Base-by-base conservation (phyloP, 148 eudicot genomes). In the Pharnaceum exiguum region DNA sequence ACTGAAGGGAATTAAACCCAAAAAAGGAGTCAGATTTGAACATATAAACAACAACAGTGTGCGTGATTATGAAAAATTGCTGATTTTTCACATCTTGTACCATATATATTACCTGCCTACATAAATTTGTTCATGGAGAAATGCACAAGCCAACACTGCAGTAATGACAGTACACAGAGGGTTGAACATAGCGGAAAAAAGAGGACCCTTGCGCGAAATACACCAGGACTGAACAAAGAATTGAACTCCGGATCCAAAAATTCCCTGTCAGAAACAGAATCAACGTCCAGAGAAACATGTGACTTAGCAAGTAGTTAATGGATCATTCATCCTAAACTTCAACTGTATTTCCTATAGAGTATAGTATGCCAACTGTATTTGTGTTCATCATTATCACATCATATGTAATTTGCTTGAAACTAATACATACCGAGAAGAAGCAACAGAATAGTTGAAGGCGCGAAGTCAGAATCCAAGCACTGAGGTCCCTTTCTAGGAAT, bases 161-260 rank as follows among this genome's bases (percentile, higher is more conserved):
- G 80, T 83, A 9, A 83, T 77, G 1, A 86, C 80, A 1, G 86
- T 81, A 68, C 66, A 66, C 1, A 89, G 56, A 52, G 95, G 96
- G 58, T 64, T 81, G 72, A 89, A 89, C 96, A 89, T 67, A 1
- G 96, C 95, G 1, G 87, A 71, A 53, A 75, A 86, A 0, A 89
- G 74, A 15, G 96, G 90, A 2, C 96, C 96, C 62, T 75, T 78
- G 2, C 31, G 69, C 2, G 85, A 65, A 27, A 89, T 69, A 63
- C 87, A 79, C 96, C 96, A 89, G 0, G 96, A 75, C 77, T 86
- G 95, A 33, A 66, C 80, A 44, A 83, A 77, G 68, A 83, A 75
- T 21, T 80, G 70, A 8, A 81, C 39, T 26, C 71, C 96, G 0
- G 90, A 80, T 21, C 77, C 83, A 35, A 75, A 10, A 17, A 83